These are phyloP conservation scores for Gaertneriomyces sp. DNA, from an alignment of 192 early-diverging fungal genomes.

Conservation along the genomic window DNA sequence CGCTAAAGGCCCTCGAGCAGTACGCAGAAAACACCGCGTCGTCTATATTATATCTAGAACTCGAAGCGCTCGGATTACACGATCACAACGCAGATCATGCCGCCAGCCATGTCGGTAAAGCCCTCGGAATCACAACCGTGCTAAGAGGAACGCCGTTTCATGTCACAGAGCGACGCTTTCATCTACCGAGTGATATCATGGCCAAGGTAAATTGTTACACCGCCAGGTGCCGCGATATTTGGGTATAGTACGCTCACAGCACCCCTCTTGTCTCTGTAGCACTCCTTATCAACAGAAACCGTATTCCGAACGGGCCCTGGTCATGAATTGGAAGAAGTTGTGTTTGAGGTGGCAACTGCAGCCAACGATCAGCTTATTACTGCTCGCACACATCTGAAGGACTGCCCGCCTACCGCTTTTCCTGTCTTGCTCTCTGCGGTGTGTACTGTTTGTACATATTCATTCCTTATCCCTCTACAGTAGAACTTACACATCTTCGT, in stretches of 20 bases:
- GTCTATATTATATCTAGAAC: slow-evolving; percentile 82
- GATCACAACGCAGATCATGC: slow-evolving; percentile 84
- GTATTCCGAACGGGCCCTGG: slow-evolving; percentile 58
- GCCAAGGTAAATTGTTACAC: slow-evolving; percentile 57
- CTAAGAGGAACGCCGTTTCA: slow-evolving; percentile 72
- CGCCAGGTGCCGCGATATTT: not conserved
- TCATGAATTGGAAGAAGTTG: slow-evolving; percentile 66
- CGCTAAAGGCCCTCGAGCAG: slow-evolving; percentile 71
- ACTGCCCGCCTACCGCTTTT: slow-evolving; percentile 57
- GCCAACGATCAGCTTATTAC: slow-evolving; percentile 75
- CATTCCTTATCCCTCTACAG: not conserved
- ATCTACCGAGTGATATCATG: slow-evolving; percentile 72
- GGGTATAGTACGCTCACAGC: not conserved
- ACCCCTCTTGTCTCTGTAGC: slow-evolving; percentile 40
- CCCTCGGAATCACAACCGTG: slow-evolving; percentile 75
- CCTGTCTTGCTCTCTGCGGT: slow-evolving; percentile 73
- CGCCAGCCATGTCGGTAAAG: slow-evolving; percentile 86
- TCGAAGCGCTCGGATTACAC: slow-evolving; percentile 79
- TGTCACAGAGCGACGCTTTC: slow-evolving; percentile 60
- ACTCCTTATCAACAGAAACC: slow-evolving; percentile 71
- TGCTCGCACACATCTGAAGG: slow-evolving; percentile 58
- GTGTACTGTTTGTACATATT: slow-evolving; percentile 11
- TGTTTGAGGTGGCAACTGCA: slow-evolving; percentile 82
- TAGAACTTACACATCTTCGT: not conserved
- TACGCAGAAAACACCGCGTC: slow-evolving; percentile 88